These are phyloP conservation scores for Scheffersomyces insectosa DNA, from an alignment of 1,139 yeast species.

Conservation along the genomic window DNA sequence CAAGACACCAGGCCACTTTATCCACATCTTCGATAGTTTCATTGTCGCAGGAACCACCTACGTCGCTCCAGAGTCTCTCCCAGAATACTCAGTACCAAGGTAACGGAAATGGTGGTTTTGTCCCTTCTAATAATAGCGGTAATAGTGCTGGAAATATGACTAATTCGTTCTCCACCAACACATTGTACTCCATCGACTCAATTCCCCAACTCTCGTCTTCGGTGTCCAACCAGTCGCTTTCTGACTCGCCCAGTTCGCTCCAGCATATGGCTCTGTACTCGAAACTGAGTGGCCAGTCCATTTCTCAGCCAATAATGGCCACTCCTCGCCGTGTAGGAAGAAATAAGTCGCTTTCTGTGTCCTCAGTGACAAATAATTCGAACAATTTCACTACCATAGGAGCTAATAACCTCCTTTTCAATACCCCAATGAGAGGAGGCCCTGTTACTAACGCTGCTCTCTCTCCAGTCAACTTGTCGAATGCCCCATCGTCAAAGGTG, in stretches of 20 bases:
- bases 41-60: conserved; percentile 19
- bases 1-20: conserved; percentile 17
- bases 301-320: conserved; percentile 13
- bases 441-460: conserved; percentile 9
- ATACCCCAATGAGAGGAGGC: conserved; percentile 31
- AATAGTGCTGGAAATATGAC: not conserved
- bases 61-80: not conserved
- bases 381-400: conserved; percentile 2
- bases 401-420: conserved; percentile 19
- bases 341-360: conserved; percentile 33
- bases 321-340: conserved; percentile 34
- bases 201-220: conserved; percentile 40
- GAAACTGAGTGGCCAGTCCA: conserved; percentile 4
- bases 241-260: conserved; percentile 32
- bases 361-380: conserved; percentile 15
- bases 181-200: conserved; percentile 46
- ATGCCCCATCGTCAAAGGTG: conserved; percentile 23
- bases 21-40: conserved; percentile 22
- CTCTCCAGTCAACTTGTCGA: conserved; percentile 27
- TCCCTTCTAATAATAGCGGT: conserved; percentile 6
- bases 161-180: conserved; percentile 38
- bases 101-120: no score
- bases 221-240: conserved; percentile 36
- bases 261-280: conserved; percentile 4
- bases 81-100: no score